Percentiles rank a stretch among this genome's conserved stretches.
Conservation (phyloP, 768 basidiomycete species). For the Tulasnella sp. region DNA sequence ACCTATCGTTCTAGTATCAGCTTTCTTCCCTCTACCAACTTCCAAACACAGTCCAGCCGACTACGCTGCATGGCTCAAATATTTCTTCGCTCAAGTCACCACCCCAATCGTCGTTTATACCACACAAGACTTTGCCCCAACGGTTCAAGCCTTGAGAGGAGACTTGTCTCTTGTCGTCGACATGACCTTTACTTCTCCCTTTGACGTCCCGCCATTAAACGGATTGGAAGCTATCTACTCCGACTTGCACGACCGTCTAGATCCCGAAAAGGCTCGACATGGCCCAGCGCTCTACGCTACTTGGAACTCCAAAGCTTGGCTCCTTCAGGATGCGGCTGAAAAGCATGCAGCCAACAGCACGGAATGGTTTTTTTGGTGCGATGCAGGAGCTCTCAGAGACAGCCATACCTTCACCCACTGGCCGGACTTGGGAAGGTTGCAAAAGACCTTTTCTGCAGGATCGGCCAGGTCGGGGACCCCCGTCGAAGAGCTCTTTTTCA, state of each 20-base stretch:
- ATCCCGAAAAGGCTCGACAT: slow-evolving; percentile 35
- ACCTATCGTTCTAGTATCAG: slow-evolving; percentile 39
- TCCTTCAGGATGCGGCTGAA: slow-evolving; percentile 32
- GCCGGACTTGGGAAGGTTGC: slow-evolving; percentile 35
- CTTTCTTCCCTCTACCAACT: slow-evolving; percentile 40
- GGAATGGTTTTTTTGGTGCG: slow-evolving; percentile 48
- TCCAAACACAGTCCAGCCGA: slow-evolving; percentile 39
- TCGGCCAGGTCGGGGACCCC: slow-evolving; percentile 23
- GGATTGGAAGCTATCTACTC: slow-evolving; percentile 28
- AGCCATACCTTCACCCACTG: slow-evolving; percentile 36
- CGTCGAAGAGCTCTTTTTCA: slow-evolving; percentile 38
- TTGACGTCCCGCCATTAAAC: slow-evolving; percentile 36
- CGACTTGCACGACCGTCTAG: slow-evolving; percentile 32
- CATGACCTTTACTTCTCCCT: slow-evolving; percentile 36
- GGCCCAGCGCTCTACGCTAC: slow-evolving; percentile 42
- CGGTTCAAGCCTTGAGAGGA: not conserved
- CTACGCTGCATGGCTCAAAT: slow-evolving; percentile 34
- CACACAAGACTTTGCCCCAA: slow-evolving; percentile 23
- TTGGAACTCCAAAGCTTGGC: slow-evolving; percentile 45
- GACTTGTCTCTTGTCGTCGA: slow-evolving; percentile 29
- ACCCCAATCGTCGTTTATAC: slow-evolving; percentile 48
- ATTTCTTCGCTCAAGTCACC: slow-evolving; percentile 34
- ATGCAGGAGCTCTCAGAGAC: slow-evolving; percentile 41
- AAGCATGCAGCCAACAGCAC: slow-evolving; percentile 24
- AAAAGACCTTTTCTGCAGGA: slow-evolving; percentile 32